Evolutionary conservation across 1,284 basidiomycete species (phyloP).

Genomic region (Malassezia equina): DNA sequence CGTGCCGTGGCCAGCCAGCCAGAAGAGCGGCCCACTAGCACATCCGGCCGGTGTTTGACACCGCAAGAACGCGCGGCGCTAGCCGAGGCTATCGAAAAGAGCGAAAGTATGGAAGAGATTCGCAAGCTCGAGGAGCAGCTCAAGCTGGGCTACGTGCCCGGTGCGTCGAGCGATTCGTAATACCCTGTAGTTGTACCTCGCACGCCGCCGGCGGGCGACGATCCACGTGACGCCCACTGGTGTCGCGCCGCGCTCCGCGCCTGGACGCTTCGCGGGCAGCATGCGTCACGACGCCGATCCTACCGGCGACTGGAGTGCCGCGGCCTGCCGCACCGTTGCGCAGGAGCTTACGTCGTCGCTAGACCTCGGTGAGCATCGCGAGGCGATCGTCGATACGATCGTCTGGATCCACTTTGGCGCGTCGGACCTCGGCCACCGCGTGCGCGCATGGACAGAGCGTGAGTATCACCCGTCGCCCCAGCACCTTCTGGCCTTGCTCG

Average conservation of each 20-base stretch:
- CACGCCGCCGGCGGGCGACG: background rate
- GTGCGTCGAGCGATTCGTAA: background rate
- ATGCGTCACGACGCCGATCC: slow-evolving; percentile 2
- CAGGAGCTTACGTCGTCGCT: slow-evolving; percentile 37
- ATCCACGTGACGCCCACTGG: background rate
- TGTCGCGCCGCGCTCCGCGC: background rate
- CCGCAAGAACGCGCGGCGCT: slow-evolving; percentile 83
- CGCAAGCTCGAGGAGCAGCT: slow-evolving; percentile 39
- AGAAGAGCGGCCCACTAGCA: slow-evolving; percentile 29
- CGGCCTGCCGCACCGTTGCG: slow-evolving; percentile 45
- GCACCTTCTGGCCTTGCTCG: slow-evolving; percentile 96
- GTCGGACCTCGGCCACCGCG: slow-evolving; percentile 74
- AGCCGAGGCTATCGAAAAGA: slow-evolving; percentile 76
- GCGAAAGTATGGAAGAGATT: slow-evolving; percentile 66
- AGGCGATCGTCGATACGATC: slow-evolving; percentile 71
- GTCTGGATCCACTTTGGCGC: slow-evolving; percentile 86
- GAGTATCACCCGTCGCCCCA: slow-evolving; percentile 96
- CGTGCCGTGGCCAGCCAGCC: slow-evolving; percentile 54
- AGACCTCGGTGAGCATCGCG: slow-evolving; percentile 37
- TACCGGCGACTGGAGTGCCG: slow-evolving; percentile 45
- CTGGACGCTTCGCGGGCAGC: background rate
- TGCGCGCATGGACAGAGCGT: slow-evolving; percentile 81
- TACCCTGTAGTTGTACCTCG: background rate
- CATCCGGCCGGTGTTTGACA: slow-evolving; percentile 67
- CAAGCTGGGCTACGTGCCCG: slow-evolving; percentile 28